Conservation (phyloP, 2,329 filamentous ascomycete species). For the Clonostachys rhizophaga region DNA sequence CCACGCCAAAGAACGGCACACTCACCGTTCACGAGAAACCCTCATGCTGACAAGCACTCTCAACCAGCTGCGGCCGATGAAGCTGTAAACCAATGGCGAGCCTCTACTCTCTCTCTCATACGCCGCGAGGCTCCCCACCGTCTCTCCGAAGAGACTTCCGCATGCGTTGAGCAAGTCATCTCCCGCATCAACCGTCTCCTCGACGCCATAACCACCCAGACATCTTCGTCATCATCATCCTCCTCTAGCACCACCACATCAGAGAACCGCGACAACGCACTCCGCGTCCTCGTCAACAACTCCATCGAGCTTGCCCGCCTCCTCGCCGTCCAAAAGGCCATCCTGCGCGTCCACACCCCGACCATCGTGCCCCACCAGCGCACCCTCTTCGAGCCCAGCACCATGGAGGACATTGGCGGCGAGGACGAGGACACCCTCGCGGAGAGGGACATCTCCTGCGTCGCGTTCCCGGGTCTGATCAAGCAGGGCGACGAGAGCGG, state of each 20-base stretch:
- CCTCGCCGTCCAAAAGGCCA: conserved; percentile 53
- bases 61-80: conserved; percentile 35
- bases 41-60: neutral
- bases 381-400: conserved; percentile 49
- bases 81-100: conserved; percentile 62
- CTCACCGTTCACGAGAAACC: neutral
- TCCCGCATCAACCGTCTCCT: conserved; percentile 43
- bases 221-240: conserved; percentile 15
- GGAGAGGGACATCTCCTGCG: conserved; percentile 52
- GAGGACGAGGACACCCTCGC: conserved; percentile 52
- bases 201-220: conserved; percentile 37
- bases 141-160: conserved; percentile 38
- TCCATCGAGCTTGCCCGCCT: conserved; percentile 52
- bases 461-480: conserved; percentile 59
- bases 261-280: conserved; percentile 42
- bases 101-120: conserved; percentile 56
- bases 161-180: conserved; percentile 35
- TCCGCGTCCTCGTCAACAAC: conserved; percentile 46
- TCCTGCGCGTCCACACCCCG: conserved; percentile 52
- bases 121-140: conserved; percentile 44
- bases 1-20: neutral
- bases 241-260: conserved; percentile 16
- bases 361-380: conserved; percentile 45
- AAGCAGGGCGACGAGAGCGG: conserved; percentile 64
- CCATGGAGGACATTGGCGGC: conserved; percentile 64